phyloP scores from a whole-genome alignment of 768 basidiomycete species.

The Mycena pura region DNA sequence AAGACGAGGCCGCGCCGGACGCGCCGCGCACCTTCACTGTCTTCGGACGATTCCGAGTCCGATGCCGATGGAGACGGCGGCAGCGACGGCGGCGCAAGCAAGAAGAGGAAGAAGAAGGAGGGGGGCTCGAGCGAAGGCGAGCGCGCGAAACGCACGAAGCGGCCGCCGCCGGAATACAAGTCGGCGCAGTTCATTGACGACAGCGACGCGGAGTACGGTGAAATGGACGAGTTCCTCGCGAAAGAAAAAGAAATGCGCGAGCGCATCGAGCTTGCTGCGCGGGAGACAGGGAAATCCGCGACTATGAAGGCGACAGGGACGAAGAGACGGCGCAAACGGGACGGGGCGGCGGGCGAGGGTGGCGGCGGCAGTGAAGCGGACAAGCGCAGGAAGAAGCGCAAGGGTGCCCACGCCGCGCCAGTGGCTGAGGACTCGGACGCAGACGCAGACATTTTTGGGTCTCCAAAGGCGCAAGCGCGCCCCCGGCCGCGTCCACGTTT shows the following conservation, averaged over 20 bases:
- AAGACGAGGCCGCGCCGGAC: slow-evolving; percentile 70
- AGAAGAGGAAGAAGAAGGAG: slow-evolving; percentile 67
- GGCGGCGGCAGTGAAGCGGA: too few species aligned
- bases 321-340: slow-evolving; percentile 53
- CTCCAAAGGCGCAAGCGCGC: too few species aligned
- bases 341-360: slow-evolving; percentile 34
- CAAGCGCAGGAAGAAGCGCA: slow-evolving; percentile 41
- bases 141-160: slow-evolving; percentile 43
- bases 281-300: too few species aligned
- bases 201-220: slow-evolving; percentile 83
- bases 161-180: slow-evolving; percentile 75
- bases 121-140: too few species aligned
- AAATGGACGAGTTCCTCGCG: slow-evolving; percentile 87
- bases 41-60: slow-evolving; percentile 51
- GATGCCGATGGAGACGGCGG: slow-evolving; percentile 32
- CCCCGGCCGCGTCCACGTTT: too few species aligned
- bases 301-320: slow-evolving; percentile 62
- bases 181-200: slow-evolving; percentile 93
- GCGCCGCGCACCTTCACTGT: slow-evolving; percentile 58
- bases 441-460: neutral
- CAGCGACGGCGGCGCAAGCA: slow-evolving; percentile 45
- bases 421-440: neutral
- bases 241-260: slow-evolving; percentile 71
- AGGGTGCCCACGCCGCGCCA: slow-evolving; percentile 8
- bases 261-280: slow-evolving; percentile 48